Conservation (phyloP, 2,329 filamentous ascomycete species). For the Fusarium sp. region DNA sequence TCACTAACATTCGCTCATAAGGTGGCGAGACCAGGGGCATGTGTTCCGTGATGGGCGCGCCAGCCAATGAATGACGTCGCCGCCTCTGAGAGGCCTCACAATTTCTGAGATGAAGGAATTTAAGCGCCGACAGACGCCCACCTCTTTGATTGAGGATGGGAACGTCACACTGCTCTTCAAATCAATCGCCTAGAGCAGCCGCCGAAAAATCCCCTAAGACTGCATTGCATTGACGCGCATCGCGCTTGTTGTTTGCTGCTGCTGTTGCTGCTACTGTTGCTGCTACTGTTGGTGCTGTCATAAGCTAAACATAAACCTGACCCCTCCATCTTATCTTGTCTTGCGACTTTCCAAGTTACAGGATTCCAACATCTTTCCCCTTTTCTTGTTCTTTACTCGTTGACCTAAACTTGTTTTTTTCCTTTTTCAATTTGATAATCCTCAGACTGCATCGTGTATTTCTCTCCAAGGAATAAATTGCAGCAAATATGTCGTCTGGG, state of each 20-base stretch:
- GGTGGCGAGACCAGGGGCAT: conserved; percentile 37
- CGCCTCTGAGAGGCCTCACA: conserved; percentile 47
- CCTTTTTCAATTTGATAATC: neutral
- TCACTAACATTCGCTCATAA: conserved; percentile 9
- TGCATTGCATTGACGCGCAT: conserved; percentile 35
- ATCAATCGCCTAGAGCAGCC: conserved; percentile 25
- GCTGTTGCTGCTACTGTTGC: conserved; percentile 1
- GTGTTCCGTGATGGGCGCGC: conserved; percentile 16
- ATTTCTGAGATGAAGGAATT: conserved; percentile 34
- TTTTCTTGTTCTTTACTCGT: conserved; percentile 23
- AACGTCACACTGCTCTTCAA: conserved; percentile 33
- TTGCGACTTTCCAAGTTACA: conserved; percentile 41
- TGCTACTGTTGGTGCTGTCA: conserved; percentile 29
- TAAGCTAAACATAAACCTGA: conserved; percentile 32
- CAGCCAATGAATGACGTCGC: conserved; percentile 47
- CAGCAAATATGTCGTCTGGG: conserved; percentile 50
- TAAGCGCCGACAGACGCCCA: conserved; percentile 48
- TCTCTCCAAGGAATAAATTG: neutral
- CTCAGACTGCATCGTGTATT: neutral
- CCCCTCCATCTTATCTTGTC: conserved; percentile 40
- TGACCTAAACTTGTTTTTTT: conserved; percentile 9
- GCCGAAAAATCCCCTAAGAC: conserved; percentile 16
- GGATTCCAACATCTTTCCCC: conserved; percentile 24
- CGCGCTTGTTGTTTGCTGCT: conserved; percentile 42
- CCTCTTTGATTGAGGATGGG: conserved; percentile 21